Base-by-base conservation (phyloP, 768 basidiomycete species). In the Mycena sanguinolenta region DNA sequence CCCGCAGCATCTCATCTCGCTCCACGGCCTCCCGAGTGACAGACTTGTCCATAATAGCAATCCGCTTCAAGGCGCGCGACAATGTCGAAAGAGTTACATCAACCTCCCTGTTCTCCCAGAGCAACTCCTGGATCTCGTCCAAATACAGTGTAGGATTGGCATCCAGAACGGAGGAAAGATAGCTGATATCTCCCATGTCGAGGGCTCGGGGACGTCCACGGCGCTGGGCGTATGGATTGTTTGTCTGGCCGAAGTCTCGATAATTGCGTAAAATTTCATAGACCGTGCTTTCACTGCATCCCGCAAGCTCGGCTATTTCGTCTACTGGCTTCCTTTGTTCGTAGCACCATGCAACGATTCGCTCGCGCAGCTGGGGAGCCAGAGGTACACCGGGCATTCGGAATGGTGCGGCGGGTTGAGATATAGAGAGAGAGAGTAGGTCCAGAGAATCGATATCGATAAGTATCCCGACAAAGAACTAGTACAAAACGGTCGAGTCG, bases 31-130 rank as follows among this genome's bases (percentile, higher is more conserved):
- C 61, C 10, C 62, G 69, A 27, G 74, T 58, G 19, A 82, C 65
- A 4, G 58, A 52, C 67, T 83, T 84, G 19, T 73, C 67, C 8
- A 76, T 71, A 21, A 81, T 39, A 10, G 73, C 70, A 14, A 78
- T 54, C 4, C 61, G 58, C 9, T 32, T 68, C 13, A 82, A 65
- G 4, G 79, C 65, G 0, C 74, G 74, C 16, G 71, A 78, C 34
- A 82, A 58, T 13, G 80, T 81, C 21, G 82, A 28, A 54, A 81
- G 63, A 13, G 82, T 81, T 27, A 79, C 72, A 61, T 78, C 57
- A n/a, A 77, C 60, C 12, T 63, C 73, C 1, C 74, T 76, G 16
- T 34, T 39, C 32, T 63, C 70, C 19, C 36, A 32, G 25, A 82
- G 74, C n/a, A 70, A 46, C 19, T 73, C 64, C 69, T 81, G 79